Conservation (phyloP, 2,329 filamentous ascomycete species). For the Microcera coccophila region DNA sequence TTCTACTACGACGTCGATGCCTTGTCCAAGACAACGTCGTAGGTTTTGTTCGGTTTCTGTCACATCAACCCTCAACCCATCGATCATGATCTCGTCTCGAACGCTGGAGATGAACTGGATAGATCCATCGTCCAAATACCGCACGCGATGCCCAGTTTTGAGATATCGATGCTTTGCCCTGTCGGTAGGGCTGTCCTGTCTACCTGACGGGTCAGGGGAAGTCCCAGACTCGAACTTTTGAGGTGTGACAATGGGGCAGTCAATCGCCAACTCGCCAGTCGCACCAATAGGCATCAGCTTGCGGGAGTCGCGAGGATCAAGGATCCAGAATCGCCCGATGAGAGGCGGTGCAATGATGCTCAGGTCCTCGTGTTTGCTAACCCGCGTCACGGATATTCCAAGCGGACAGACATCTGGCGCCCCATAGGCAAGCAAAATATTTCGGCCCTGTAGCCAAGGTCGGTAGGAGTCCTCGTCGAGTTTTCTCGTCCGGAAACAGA, state of each 20-base stretch:
- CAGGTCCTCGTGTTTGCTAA: constrained; percentile 35
- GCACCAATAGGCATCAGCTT: constrained; percentile 51
- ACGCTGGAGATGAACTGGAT: constrained; percentile 46
- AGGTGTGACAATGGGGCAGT: constrained; percentile 41
- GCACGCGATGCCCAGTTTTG: constrained; percentile 49
- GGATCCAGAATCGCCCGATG: constrained; percentile 48
- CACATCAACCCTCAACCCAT: constrained; percentile 39
- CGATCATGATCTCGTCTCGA: constrained; percentile 39
- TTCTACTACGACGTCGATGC: constrained; percentile 48
- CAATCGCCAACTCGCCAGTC: constrained; percentile 57
- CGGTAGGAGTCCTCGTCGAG: constrained; percentile 47
- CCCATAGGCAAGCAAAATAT: constrained; percentile 50
- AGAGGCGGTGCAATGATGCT: constrained; percentile 46
- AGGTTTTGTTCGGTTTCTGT: constrained; percentile 46
- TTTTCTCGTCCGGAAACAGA: constrained; percentile 48
- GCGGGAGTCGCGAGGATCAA: constrained; percentile 49
- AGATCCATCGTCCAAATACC: constrained; percentile 46
- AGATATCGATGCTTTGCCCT: constrained; percentile 35
- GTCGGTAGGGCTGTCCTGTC: constrained; percentile 15
- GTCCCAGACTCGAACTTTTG: constrained; percentile 36
- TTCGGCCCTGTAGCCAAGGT: constrained; percentile 44
- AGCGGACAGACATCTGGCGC: constrained; percentile 50
- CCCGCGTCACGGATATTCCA: constrained; percentile 46
- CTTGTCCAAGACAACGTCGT: constrained; percentile 44
- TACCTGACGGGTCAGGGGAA: constrained; percentile 25